Percentiles rank a stretch among this genome's conserved stretches.
phyloP scores from a whole-genome alignment of 2,329 filamentous ascomycete species.

The Colletotrichum magnum region DNA sequence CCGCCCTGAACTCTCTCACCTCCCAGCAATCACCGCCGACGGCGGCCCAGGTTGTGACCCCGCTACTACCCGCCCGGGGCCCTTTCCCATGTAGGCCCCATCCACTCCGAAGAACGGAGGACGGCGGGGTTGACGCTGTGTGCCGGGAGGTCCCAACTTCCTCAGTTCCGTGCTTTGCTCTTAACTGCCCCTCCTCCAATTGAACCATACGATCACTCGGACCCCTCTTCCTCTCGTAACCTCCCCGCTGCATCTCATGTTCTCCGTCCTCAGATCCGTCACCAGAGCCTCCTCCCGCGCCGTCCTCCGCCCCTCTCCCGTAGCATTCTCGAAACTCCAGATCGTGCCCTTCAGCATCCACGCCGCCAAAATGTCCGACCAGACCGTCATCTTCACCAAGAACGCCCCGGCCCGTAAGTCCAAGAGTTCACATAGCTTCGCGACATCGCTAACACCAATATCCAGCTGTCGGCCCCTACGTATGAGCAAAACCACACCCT shows the following conservation, averaged over 20 bases:
- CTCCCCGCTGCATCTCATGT: slow-evolving; percentile 30
- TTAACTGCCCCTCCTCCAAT: not conserved
- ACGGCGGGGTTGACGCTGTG: slow-evolving; percentile 33
- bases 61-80: slow-evolving; percentile 32
- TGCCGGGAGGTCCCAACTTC: slow-evolving; percentile 25
- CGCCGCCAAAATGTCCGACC: slow-evolving; percentile 44
- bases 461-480: slow-evolving; percentile 74
- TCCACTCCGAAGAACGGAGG: slow-evolving; percentile 38
- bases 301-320: slow-evolving; percentile 7
- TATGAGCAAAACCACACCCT: slow-evolving; percentile 53
- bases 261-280: slow-evolving; percentile 38
- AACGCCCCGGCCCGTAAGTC: slow-evolving; percentile 71
- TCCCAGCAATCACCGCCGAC: not conserved
- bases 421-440: not conserved
- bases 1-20: not conserved
- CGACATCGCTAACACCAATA: slow-evolving; percentile 11
- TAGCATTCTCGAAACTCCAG: slow-evolving; percentile 16
- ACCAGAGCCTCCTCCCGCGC: slow-evolving; percentile 37
- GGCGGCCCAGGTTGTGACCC: not conserved
- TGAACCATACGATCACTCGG: slow-evolving; percentile 12
- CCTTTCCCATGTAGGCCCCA: not conserved
- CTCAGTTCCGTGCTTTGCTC: not conserved
- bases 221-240: not conserved
- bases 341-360: slow-evolving; percentile 27
- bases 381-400: slow-evolving; percentile 68